These are phyloP conservation scores for Coemansia sp. DNA, from an alignment of 192 early-diverging fungal species.

Conservation along the genomic window DNA sequence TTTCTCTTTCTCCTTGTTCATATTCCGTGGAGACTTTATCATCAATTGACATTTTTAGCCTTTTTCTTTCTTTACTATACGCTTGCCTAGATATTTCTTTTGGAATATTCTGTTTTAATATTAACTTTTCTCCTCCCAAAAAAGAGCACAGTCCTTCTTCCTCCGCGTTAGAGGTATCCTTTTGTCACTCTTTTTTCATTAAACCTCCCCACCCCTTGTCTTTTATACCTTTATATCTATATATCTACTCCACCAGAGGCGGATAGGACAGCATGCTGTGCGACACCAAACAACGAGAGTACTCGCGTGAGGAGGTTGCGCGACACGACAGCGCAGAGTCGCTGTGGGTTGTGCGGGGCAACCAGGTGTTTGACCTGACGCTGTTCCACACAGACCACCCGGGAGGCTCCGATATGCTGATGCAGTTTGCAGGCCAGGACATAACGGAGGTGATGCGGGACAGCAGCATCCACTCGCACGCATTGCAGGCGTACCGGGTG, in stretches of 20 bases:
- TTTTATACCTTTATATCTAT: no score
- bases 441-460: constrained; percentile 80
- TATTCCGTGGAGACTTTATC: no score
- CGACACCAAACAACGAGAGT: constrained; percentile 49
- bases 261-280: neutral
- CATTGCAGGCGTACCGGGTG: constrained; percentile 82
- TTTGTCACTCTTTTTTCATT: no score
- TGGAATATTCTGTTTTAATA: no score
- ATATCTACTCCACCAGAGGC: neutral
- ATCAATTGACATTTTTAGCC: neutral
- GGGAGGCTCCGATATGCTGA: constrained; percentile 85
- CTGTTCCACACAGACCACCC: constrained; percentile 89
- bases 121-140: no score
- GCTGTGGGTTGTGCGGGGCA: constrained; percentile 79
- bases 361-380: constrained; percentile 87
- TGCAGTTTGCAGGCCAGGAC: constrained; percentile 86
- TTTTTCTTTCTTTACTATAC: neutral
- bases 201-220: no score
- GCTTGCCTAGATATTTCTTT: no score
- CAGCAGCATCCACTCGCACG: constrained; percentile 72
- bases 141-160: no score
- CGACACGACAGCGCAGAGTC: constrained; percentile 69
- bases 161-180: no score
- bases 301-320: constrained; percentile 67
- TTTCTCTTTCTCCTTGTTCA: neutral